Evolutionary conservation across 75 land plant species (phyloP).

Genomic region (Larix kaempferi): DNA sequence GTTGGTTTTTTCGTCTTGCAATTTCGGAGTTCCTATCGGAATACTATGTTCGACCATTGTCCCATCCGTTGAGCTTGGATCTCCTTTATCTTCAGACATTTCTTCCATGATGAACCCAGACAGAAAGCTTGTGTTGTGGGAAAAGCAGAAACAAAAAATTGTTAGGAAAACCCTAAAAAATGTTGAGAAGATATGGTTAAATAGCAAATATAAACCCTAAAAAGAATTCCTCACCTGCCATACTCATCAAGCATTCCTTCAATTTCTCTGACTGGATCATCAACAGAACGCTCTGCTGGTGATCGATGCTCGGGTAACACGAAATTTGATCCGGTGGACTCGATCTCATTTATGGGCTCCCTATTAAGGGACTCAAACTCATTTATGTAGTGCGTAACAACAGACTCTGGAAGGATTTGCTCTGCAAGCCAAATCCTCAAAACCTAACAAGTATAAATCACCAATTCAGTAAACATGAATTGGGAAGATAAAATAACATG

Average conservation of each 20-base stretch:
- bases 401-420: constrained; percentile 64
- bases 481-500: neutral
- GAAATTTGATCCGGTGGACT: constrained; percentile 33
- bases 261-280: constrained; percentile 94
- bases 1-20: constrained; percentile 6
- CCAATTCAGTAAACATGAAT: neutral
- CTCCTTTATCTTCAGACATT: constrained; percentile 74
- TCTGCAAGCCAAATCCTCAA: constrained; percentile 83
- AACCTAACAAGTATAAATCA: constrained; percentile 43
- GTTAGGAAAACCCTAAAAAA: neutral
- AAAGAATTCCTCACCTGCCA: constrained; percentile 63
- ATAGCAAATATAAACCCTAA: neutral
- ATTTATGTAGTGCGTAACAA: too few relatives aligned
- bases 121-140: constrained; percentile 64
- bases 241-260: constrained; percentile 97
- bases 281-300: constrained; percentile 65
- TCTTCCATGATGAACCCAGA: constrained; percentile 59
- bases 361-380: too few relatives aligned
- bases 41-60: constrained; percentile 45
- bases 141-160: neutral
- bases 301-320: constrained; percentile 38
- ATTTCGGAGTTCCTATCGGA: constrained; percentile 24
- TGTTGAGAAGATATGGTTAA: too few relatives aligned
- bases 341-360: constrained; percentile 71
- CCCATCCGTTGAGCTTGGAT: constrained; percentile 49